phyloP scores from a whole-genome alignment of 2,329 filamentous ascomycete genomes.

The Coniochaeta sp. region DNA sequence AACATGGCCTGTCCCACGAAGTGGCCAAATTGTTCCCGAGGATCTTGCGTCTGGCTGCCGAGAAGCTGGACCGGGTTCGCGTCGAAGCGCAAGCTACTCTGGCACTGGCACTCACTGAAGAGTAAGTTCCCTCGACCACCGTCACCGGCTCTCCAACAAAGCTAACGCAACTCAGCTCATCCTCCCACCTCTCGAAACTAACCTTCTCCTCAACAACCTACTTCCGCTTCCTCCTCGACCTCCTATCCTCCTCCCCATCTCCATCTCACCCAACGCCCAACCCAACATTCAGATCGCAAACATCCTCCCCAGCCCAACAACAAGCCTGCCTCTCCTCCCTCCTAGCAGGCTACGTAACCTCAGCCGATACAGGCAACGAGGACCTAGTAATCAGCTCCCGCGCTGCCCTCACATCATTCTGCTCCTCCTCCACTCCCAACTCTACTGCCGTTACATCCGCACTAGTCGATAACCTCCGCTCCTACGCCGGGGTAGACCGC shows the following conservation, averaged over 20 bases:
- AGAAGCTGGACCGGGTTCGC: constrained; percentile 86
- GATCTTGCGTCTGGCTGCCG: constrained; percentile 65
- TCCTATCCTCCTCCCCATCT: constrained; percentile 24
- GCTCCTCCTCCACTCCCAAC: constrained; percentile 31
- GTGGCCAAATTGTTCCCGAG: constrained; percentile 35
- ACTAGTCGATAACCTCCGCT: constrained; percentile 48
- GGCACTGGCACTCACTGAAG: constrained; percentile 31
- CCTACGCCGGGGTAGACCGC: constrained; percentile 47
- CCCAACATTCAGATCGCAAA: background rate
- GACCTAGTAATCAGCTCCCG: constrained; percentile 64
- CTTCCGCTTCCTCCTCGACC: constrained; percentile 46
- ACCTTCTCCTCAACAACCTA: constrained; percentile 54
- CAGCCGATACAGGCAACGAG: constrained; percentile 72
- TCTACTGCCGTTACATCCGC: constrained; percentile 39
- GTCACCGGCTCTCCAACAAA: too few relatives aligned
- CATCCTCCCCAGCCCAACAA: background rate
- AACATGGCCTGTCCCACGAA: background rate
- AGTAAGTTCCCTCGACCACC: constrained; percentile 29
- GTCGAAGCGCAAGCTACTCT: constrained; percentile 54
- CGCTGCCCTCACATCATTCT: constrained; percentile 53
- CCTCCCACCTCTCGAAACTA: constrained; percentile 25
- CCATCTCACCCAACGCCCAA: background rate
- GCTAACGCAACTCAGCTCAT: constrained; percentile 10
- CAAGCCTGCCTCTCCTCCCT: background rate
- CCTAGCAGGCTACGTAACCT: constrained; percentile 62